A percentile compares a stretch with the other conserved stretches of the same genome.
These are phyloP conservation scores for Paramyrothecium roridum DNA, from an alignment of 2,329 filamentous ascomycete genomes.

Conservation along the genomic window DNA sequence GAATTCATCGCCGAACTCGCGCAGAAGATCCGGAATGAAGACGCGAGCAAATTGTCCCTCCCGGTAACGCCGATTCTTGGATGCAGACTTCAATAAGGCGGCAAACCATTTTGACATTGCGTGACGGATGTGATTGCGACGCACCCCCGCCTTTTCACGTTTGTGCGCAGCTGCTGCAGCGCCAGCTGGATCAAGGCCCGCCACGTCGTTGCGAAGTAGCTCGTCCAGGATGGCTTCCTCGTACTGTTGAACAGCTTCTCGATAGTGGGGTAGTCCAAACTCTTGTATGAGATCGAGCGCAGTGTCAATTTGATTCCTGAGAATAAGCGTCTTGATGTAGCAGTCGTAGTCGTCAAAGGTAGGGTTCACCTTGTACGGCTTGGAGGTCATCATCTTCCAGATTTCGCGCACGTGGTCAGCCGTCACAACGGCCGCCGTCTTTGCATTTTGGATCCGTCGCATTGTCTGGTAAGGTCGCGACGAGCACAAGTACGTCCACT, in stretches of 20 bases:
- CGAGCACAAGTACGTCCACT: conserved; percentile 61
- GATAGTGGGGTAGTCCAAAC: conserved; percentile 37
- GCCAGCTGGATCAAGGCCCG: background rate
- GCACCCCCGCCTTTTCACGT: conserved; percentile 22
- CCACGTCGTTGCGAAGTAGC: conserved; percentile 22
- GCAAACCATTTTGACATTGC: conserved; percentile 22
- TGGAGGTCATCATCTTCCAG: conserved; percentile 56
- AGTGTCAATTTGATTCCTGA: conserved; percentile 16
- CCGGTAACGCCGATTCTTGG: conserved; percentile 15
- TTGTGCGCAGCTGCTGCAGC: conserved; percentile 13
- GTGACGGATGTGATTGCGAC: conserved; percentile 28
- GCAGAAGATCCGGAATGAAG: conserved; percentile 25
- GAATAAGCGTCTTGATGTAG: conserved; percentile 36
- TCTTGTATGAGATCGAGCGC: conserved; percentile 35
- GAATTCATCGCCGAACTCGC: conserved; percentile 28
- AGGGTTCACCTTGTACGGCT: conserved; percentile 55
- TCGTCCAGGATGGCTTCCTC: conserved; percentile 26
- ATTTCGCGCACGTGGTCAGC: conserved; percentile 45
- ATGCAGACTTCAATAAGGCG: conserved; percentile 21
- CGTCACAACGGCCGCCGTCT: conserved; percentile 30
- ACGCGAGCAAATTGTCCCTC: conserved; percentile 12
- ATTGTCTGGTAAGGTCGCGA: conserved; percentile 31
- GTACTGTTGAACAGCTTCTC: conserved; percentile 17
- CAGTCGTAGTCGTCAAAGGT: conserved; percentile 53
- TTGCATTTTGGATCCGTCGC: conserved; percentile 28